Percentiles rank a stretch among this genome's conserved stretches.
These are phyloP conservation scores for Epicoccum nigrum DNA, from an alignment of 2,329 filamentous ascomycete genomes.

Conservation along the genomic window DNA sequence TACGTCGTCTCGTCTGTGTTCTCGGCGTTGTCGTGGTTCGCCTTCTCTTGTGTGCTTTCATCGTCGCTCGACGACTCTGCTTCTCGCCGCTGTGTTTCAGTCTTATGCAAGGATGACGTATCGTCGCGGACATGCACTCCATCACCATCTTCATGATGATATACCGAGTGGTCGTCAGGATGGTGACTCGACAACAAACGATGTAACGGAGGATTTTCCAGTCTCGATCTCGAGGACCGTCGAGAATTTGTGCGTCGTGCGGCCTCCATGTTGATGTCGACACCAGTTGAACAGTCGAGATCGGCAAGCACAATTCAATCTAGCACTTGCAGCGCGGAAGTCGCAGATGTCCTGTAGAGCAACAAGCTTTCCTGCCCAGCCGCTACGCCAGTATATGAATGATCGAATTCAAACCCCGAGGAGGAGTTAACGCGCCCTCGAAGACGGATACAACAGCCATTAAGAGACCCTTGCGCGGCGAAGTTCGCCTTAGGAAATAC, in stretches of 20 bases:
- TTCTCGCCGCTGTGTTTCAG: constrained; percentile 34
- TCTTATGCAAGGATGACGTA: constrained; percentile 30
- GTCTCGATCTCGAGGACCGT: constrained; percentile 26
- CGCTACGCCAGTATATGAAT: background rate
- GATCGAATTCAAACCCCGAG: background rate
- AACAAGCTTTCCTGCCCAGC: background rate
- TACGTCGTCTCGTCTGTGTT: constrained; percentile 24
- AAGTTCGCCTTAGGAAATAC: background rate
- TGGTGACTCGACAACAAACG: constrained; percentile 39
- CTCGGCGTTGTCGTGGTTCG: constrained; percentile 11
- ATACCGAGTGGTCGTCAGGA: constrained; percentile 44
- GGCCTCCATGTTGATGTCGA: constrained; percentile 1
- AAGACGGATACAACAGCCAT: background rate
- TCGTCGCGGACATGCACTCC: constrained; percentile 29
- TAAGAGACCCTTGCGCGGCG: background rate
- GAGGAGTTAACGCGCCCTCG: background rate
- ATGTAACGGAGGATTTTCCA: constrained; percentile 31
- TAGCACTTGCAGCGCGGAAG: no score
- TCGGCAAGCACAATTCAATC: no score
- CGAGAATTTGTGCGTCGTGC: constrained; percentile 7
- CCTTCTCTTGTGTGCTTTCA: constrained; percentile 22
- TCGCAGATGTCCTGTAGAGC: no score
- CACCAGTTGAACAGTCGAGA: background rate
- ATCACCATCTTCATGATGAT: constrained; percentile 42
- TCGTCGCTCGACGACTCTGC: constrained; percentile 15